A percentile compares a stretch with the other conserved stretches of the same genome.
These are phyloP conservation scores for Endocladia muricata DNA, from an alignment of 31 red algal genomes.

Conservation along the genomic window DNA sequence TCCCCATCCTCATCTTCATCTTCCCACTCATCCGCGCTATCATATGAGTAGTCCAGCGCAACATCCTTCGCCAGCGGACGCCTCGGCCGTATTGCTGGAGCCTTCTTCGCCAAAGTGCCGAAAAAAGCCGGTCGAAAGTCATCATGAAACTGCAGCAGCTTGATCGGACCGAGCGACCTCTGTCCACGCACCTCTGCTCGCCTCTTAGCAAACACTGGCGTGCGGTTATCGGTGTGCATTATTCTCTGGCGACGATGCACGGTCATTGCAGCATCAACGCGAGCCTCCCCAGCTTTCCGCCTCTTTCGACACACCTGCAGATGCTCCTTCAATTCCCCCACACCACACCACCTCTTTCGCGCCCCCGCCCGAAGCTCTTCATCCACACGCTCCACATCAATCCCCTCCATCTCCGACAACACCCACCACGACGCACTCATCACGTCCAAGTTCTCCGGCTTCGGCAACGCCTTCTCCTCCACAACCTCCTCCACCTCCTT, in stretches of 20 bases:
- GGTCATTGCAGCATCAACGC: conserved; percentile 6
- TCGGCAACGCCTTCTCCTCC: too few species aligned
- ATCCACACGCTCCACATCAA: neutral
- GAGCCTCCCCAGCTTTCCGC: conserved; percentile 16
- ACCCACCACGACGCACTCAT: conserved; percentile 67
- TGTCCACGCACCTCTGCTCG: conserved; percentile 19
- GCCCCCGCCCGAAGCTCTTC: neutral
- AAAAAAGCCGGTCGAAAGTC: conserved; percentile 62
- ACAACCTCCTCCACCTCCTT: too few species aligned
- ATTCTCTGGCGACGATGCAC: conserved; percentile 24
- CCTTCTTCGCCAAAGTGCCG: conserved; percentile 9
- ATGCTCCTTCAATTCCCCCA: conserved; percentile 5
- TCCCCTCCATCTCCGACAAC: conserved; percentile 21
- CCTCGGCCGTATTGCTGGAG: conserved; percentile 12
- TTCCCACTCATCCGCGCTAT: conserved; percentile 74
- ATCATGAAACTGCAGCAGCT: conserved; percentile 59
- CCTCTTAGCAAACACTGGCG: conserved; percentile 21
- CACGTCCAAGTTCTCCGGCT: conserved; percentile 52
- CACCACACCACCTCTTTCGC: too few species aligned
- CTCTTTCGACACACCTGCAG: conserved; percentile 7
- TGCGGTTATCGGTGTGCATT: conserved; percentile 38
- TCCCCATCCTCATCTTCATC: conserved; percentile 71
- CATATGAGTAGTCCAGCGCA: conserved; percentile 38
- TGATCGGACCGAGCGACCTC: conserved; percentile 9
- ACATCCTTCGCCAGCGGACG: conserved; percentile 40